Percentiles rank a stretch among this genome's conserved stretches.
These are phyloP conservation scores for Suhomyces anneliseae DNA, from an alignment of 1,139 yeast genomes.

Conservation along the genomic window DNA sequence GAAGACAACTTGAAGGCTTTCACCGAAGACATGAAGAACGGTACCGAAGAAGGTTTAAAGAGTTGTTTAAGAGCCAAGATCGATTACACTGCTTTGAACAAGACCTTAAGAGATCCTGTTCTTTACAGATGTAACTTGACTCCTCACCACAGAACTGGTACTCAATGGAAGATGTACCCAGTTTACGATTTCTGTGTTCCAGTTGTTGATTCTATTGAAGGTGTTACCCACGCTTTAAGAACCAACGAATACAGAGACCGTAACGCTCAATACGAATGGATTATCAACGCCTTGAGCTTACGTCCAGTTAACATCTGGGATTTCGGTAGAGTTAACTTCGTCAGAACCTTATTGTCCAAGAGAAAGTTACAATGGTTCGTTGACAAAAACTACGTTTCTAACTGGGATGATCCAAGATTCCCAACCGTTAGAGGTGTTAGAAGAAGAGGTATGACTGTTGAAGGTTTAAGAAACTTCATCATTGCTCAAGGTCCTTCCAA, in stretches of 20 bases:
- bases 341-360: slow-evolving; percentile 90
- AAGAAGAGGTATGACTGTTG: slow-evolving; percentile 99
- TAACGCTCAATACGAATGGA: slow-evolving; percentile 97
- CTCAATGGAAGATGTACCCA: slow-evolving; percentile 91
- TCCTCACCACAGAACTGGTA: slow-evolving; percentile 96
- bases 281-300: slow-evolving; percentile 72
- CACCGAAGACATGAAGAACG: slow-evolving; percentile 87
- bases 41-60: slow-evolving; percentile 85
- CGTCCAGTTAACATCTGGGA: slow-evolving; percentile 97
- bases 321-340: slow-evolving; percentile 93
- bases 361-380: slow-evolving; percentile 99
- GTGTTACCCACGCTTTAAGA: slow-evolving; percentile 95
- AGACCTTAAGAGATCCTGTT: slow-evolving; percentile 95
- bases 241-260: slow-evolving; percentile 98
- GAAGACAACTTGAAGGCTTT: slow-evolving; percentile 87
- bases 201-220: slow-evolving; percentile 89
- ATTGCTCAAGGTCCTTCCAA: slow-evolving; percentile 96
- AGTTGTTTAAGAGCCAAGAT: slow-evolving; percentile 95
- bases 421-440: slow-evolving; percentile 98
- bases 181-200: slow-evolving; percentile 99
- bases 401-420: slow-evolving; percentile 99
- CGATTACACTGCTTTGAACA: slow-evolving; percentile 84
- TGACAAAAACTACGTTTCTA: slow-evolving; percentile 77
- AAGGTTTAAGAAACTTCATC: slow-evolving; percentile 90
- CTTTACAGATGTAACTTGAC: slow-evolving; percentile 94